phyloP scores from a whole-genome alignment of 352 stramenopile genomes.

The Pythium oligandrum region DNA sequence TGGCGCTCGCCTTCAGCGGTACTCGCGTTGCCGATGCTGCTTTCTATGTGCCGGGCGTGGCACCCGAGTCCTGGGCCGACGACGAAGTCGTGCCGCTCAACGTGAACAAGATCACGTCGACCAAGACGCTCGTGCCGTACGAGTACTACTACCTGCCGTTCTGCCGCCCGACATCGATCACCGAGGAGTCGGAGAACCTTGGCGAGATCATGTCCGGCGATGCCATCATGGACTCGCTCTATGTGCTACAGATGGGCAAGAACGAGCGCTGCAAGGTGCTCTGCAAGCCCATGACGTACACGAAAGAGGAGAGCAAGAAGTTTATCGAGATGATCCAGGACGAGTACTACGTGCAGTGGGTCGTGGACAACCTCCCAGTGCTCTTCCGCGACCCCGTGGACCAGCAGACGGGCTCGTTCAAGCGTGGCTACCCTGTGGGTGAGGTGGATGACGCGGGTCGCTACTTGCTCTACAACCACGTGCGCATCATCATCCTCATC shows the following conservation, averaged over 20 bases:
- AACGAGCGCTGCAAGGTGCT: slow-evolving; percentile 86
- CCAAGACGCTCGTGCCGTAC: slow-evolving; percentile 97
- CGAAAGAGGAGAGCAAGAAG: slow-evolving; percentile 59
- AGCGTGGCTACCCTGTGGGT: slow-evolving; percentile 91
- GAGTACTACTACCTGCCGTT: slow-evolving; percentile 98
- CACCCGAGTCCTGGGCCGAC: slow-evolving; percentile 76
- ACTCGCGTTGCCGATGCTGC: slow-evolving; percentile 31
- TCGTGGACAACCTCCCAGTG: slow-evolving; percentile 91
- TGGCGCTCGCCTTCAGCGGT: slow-evolving; percentile 15
- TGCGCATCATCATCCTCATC: slow-evolving; percentile 93
- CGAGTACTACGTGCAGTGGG: slow-evolving; percentile 94
- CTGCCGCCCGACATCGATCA: slow-evolving; percentile 80
- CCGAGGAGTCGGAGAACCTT: slow-evolving; percentile 89
- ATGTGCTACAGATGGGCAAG: slow-evolving; percentile 87
- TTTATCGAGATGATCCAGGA: slow-evolving; percentile 93
- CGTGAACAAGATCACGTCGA: slow-evolving; percentile 98
- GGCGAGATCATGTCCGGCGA: slow-evolving; percentile 91
- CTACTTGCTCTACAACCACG: slow-evolving; percentile 98
- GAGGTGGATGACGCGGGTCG: slow-evolving; percentile 88
- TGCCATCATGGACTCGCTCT: slow-evolving; percentile 90
- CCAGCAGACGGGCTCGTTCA: slow-evolving; percentile 71
- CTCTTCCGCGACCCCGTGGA: slow-evolving; percentile 78
- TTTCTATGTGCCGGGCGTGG: slow-evolving; percentile 85
- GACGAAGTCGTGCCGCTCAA: slow-evolving; percentile 89
- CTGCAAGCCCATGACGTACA: slow-evolving; percentile 86